A percentile compares a stretch with the other conserved stretches of the same genome.
Evolutionary conservation across 129 eudicot genomes (phyloP).

Genomic region (Arctium minus): DNA sequence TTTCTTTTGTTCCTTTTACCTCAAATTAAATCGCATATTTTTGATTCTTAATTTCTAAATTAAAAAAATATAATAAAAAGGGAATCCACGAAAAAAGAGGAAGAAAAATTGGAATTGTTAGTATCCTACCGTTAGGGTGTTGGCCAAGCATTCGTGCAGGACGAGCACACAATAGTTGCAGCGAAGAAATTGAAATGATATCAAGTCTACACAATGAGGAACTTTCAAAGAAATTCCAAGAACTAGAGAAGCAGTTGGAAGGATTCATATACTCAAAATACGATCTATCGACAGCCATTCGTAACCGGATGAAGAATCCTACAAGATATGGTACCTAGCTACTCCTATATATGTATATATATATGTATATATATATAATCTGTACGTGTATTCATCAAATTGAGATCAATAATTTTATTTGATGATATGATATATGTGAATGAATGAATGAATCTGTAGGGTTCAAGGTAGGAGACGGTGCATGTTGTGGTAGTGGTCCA

Average conservation of each 20-base stretch:
- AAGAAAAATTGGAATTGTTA: constrained; percentile 33
- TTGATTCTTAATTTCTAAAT: background rate
- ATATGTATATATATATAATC: no score
- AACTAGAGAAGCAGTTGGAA: constrained; percentile 22
- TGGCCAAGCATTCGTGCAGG: constrained; percentile 27
- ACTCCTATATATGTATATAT: no score
- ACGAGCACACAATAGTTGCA: constrained; percentile 2
- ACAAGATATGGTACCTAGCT: constrained; percentile 28
- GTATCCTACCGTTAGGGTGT: constrained; percentile 14
- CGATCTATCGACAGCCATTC: constrained; percentile 20
- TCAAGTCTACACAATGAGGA: constrained; percentile 31
- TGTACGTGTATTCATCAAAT: no score
- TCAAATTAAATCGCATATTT: background rate
- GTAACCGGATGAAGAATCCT: constrained; percentile 16
- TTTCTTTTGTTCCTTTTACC: background rate
- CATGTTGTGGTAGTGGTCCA: constrained; percentile 49
- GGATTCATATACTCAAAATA: constrained; percentile 38
- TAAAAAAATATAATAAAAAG: background rate
- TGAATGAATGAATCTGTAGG: constrained; percentile 6
- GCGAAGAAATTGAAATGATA: constrained; percentile 16
- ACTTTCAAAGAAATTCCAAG: background rate
- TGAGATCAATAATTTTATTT: no score
- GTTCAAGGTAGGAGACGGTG: constrained; percentile 37
- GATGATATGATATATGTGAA: no score
- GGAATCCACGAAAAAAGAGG: constrained; percentile 20